These are phyloP conservation scores for Xanthoconium separans DNA, from an alignment of 1,284 basidiomycete genomes.

Conservation along the genomic window DNA sequence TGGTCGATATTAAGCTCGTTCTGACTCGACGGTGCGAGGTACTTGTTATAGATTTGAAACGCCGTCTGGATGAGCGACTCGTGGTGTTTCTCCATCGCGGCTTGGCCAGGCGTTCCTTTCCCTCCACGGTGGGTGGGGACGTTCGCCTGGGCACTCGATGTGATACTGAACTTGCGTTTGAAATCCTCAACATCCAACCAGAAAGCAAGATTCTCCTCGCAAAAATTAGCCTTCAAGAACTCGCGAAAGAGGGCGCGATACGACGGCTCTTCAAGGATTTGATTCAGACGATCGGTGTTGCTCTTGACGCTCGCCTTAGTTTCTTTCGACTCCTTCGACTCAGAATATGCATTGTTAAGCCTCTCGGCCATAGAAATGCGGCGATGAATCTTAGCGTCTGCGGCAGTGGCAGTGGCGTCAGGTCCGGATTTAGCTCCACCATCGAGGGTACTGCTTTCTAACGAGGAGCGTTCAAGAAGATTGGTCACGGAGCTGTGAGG, in stretches of 20 bases:
- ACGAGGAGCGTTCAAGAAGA: slow-evolving; percentile 46
- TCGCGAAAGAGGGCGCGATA: slow-evolving; percentile 91
- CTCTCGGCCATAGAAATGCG: slow-evolving; percentile 79
- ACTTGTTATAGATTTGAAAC: slow-evolving; percentile 92
- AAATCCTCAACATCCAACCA: slow-evolving; percentile 98
- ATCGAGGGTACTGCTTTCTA: slow-evolving; percentile 41
- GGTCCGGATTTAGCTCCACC: slow-evolving; percentile 41
- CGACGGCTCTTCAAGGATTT: slow-evolving; percentile 92
- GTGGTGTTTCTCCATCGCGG: slow-evolving; percentile 97
- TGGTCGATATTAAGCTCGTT: slow-evolving; percentile 99
- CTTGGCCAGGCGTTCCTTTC: slow-evolving; percentile 69
- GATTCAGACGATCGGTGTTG: slow-evolving; percentile 87
- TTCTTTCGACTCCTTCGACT: slow-evolving; percentile 55
- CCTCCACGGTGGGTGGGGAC: slow-evolving; percentile 37
- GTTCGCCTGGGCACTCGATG: slow-evolving; percentile 84
- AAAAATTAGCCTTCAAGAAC: slow-evolving; percentile 92
- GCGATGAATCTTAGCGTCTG: slow-evolving; percentile 71
- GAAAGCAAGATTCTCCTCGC: slow-evolving; percentile 97
- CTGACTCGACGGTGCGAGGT: slow-evolving; percentile 91
- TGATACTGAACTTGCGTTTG: slow-evolving; percentile 93
- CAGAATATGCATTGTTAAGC: slow-evolving; percentile 52
- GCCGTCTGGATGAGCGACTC: slow-evolving; percentile 93
- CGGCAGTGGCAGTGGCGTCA: slow-evolving; percentile 37
- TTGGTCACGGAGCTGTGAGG: slow-evolving; percentile 67
- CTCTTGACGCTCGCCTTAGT: slow-evolving; percentile 73